Conservation (phyloP, 2,329 filamentous ascomycete species). For the Talaromyces piceae region DNA sequence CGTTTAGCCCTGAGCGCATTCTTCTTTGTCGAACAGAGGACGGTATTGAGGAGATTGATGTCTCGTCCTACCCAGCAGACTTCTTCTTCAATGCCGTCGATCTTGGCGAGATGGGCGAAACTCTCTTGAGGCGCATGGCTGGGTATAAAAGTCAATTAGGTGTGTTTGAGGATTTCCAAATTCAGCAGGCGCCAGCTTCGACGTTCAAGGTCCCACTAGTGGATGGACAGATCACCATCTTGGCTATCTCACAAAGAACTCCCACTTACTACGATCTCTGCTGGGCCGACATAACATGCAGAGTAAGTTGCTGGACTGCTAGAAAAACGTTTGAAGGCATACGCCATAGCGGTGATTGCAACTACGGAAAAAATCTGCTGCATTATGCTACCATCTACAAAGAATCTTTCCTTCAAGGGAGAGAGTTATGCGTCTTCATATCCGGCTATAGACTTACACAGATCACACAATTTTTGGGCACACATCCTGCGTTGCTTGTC, state of each 20-base stretch:
- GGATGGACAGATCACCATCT: conserved; percentile 2
- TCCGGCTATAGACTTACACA: conserved; percentile 3
- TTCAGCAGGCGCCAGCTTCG: conserved; percentile 1
- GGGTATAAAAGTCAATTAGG: background rate
- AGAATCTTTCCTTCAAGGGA: conserved; percentile 1
- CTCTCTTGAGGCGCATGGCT: conserved; percentile 5
- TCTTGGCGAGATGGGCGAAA: conserved; percentile 11
- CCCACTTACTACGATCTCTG: conserved; percentile 8
- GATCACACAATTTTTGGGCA: conserved; percentile 6
- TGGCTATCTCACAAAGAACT: conserved; percentile 6
- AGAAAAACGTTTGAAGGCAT: background rate
- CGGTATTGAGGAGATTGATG: conserved; percentile 6
- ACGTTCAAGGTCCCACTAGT: conserved; percentile 7
- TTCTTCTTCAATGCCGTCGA: conserved; percentile 10
- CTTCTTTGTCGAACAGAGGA: conserved; percentile 7
- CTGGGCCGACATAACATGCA: conserved; percentile 3
- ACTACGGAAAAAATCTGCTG: background rate
- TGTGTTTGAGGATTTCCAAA: background rate
- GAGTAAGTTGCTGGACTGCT: background rate
- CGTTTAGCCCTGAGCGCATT: conserved; percentile 6
- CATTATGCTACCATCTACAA: conserved; percentile 2
- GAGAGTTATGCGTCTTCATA: conserved; percentile 8
- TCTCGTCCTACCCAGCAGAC: conserved; percentile 7
- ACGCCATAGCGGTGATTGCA: background rate
- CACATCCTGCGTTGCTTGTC: conserved; percentile 7